Evolutionary conservation across 768 basidiomycete genomes (phyloP).

Genomic region (Mycena galericulata): DNA sequence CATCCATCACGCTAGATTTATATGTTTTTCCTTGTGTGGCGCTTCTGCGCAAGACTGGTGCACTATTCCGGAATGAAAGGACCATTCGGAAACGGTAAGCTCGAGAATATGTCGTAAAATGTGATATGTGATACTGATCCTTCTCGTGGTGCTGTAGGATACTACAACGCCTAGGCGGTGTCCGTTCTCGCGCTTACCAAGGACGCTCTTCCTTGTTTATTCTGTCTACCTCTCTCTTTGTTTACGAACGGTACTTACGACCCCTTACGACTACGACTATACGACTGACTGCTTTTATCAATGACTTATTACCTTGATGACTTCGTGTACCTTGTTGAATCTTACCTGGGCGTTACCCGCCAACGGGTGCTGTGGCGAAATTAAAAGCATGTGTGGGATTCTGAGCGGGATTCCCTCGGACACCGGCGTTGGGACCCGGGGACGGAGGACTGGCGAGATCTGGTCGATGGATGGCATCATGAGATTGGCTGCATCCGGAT

Average conservation of each 20-base stretch:
- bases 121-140: conserved; percentile 38
- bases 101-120: conserved; percentile 31
- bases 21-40: conserved; percentile 83
- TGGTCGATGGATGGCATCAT: conserved; percentile 7
- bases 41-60: conserved; percentile 77
- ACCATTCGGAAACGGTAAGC: conserved; percentile 71
- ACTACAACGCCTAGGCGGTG: conserved; percentile 63
- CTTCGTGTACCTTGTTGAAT: conserved; percentile 37
- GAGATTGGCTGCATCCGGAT: conserved; percentile 11
- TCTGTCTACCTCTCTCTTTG: conserved; percentile 37
- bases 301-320: conserved; percentile 41
- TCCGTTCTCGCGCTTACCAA: conserved; percentile 33
- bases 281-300: conserved; percentile 43
- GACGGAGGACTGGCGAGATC: not conserved
- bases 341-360: not conserved
- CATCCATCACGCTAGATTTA: conserved; percentile 66
- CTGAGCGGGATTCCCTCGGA: conserved; percentile 29
- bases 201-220: conserved; percentile 40
- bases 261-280: conserved; percentile 33
- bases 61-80: conserved; percentile 76
- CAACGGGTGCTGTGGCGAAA: conserved; percentile 15
- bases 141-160: conserved; percentile 54
- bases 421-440: conserved; percentile 19
- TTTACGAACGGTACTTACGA: conserved; percentile 34
- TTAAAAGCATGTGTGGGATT: conserved; percentile 34